phyloP scores from a whole-genome alignment of 176 grass and related monocot species.

The Luzula sylvatica region DNA sequence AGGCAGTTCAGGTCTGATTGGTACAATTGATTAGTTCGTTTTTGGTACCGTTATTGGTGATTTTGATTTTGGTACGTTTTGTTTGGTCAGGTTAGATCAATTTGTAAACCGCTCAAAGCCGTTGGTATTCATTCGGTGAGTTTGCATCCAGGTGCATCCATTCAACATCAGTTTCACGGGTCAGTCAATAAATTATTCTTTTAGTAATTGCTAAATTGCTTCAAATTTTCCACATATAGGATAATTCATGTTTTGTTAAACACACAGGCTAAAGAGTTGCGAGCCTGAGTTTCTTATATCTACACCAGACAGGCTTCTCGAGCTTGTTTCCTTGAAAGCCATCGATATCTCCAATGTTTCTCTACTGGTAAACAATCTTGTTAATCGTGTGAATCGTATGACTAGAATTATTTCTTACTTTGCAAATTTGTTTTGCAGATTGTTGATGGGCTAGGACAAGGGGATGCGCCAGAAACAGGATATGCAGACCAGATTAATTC shows the following conservation, averaged over 20 bases:
- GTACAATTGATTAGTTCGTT: background rate
- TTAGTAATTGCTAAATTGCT: background rate
- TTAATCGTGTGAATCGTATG: background rate
- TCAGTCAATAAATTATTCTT: constrained; percentile 21
- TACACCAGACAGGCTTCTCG: constrained; percentile 67
- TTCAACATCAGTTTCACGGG: constrained; percentile 68
- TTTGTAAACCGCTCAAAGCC: constrained; percentile 62
- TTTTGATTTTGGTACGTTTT: background rate
- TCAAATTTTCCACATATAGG: constrained; percentile 5
- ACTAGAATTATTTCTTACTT: background rate
- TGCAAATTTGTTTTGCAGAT: constrained; percentile 36
- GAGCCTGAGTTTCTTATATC: constrained; percentile 91
- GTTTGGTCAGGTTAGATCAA: constrained; percentile 40
- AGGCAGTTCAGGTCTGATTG: constrained; percentile 36
- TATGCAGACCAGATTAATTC: constrained; percentile 30
- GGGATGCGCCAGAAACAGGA: constrained; percentile 28
- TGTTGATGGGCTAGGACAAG: constrained; percentile 60
- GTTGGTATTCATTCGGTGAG: constrained; percentile 85
- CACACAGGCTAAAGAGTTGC: constrained; percentile 54
- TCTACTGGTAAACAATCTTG: constrained; percentile 56
- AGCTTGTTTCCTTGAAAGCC: constrained; percentile 47
- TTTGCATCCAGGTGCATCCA: constrained; percentile 51
- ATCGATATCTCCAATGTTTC: constrained; percentile 69
- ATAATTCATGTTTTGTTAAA: constrained; percentile 15
- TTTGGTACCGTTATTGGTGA: background rate